Evolutionary conservation across 176 grass and related monocot genomes (phyloP), one percentile per base, ranked within the genome.

Genomic region (Poa pratensis): DNA sequence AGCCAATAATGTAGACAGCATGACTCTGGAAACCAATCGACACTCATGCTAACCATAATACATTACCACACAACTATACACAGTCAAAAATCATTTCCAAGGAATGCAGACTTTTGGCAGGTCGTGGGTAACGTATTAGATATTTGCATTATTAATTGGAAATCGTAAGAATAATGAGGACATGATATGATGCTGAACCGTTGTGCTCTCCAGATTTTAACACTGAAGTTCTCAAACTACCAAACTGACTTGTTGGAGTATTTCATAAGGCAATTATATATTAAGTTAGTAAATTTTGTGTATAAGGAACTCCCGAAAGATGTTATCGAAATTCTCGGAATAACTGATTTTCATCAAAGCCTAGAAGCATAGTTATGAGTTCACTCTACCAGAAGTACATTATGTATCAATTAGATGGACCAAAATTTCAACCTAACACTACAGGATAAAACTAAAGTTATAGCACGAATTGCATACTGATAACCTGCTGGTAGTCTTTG

Each of bases 341-440:
- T n/a, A 73, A 45, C 23, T 73, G 2, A 28, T 83, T 45, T 32
- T 62, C 52, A 27, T 55, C 65, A 57, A 73, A 74, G 7, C 24
- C 48, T 40, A 20, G 9, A 86, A 62, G 80, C 60, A 85, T 54
- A 20, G 27, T 75, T 61, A 16, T 13, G 3, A 74, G 71, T 53
- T n/a, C 26, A 89, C 27, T 68, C 53, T 45, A 79, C 20, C 26
- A 54, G 30, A 62, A 54, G 64, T 57, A 66, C 50, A 84, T 75
- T 35, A 79, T 22, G 59, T 39, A 79, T 65, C 23, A 45, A 79
- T 27, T 37, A 73, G 70, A 49, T 73, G 70, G 42, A 24, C 20
- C 20, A 7, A 55, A 49, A 50, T 83, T 86, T 82, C 14, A 83
- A 55, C 54, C 79, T 76, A 64, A 76, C 58, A 65, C 70, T 35